phyloP scores from a whole-genome alignment of 164 flowering plant genomes.

The Sedum album region DNA sequence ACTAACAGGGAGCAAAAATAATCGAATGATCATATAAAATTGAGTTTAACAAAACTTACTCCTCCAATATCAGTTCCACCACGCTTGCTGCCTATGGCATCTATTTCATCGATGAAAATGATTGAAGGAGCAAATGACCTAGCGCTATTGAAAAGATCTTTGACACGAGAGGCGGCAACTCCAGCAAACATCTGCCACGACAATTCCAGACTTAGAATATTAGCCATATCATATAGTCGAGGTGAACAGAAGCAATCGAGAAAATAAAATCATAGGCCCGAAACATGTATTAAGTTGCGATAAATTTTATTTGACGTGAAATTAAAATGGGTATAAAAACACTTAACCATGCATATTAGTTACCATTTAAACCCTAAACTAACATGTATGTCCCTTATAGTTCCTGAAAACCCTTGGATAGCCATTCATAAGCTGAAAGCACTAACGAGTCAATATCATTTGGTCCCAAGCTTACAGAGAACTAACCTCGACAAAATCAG shows the following conservation, averaged over 20 bases:
- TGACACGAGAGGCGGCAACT: constrained; percentile 95
- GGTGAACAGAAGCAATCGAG: background rate
- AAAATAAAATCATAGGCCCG: background rate
- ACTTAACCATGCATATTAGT: background rate
- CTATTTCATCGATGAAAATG: constrained; percentile 96
- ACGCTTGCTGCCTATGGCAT: constrained; percentile 97
- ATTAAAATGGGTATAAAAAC: background rate
- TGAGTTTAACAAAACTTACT: constrained; percentile 34
- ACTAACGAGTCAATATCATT: background rate
- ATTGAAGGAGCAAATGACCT: constrained; percentile 92
- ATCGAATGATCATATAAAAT: background rate
- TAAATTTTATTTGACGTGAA: background rate
- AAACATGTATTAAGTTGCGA: background rate
- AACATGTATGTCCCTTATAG: background rate
- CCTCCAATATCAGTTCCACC: constrained; percentile 99
- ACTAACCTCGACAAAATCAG: constrained; percentile 96
- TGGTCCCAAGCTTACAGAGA: background rate
- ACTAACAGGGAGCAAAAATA: background rate
- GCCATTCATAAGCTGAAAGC: background rate
- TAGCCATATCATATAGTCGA: background rate
- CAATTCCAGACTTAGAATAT: background rate
- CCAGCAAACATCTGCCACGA: constrained; percentile 88
- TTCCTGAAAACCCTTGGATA: background rate
- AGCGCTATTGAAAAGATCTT: constrained; percentile 88
- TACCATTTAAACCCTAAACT: background rate